Percentiles rank a stretch among this genome's conserved stretches.
phyloP scores from a whole-genome alignment of 768 basidiomycete species.

The Tulasnella sp. region DNA sequence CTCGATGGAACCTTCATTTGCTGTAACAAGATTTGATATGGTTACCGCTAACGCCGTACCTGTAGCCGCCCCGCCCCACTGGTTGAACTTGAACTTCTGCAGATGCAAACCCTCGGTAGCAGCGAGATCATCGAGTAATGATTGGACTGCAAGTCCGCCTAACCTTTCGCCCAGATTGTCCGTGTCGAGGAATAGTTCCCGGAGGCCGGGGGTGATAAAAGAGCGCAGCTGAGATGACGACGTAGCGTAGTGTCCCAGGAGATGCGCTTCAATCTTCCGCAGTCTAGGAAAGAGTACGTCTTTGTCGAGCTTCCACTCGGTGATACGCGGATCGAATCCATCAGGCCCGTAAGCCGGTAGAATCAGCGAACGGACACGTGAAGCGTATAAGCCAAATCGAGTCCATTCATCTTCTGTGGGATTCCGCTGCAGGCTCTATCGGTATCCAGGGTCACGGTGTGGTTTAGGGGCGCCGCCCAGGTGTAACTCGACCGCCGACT shows the following conservation, averaged over 20 bases:
- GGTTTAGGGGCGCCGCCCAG: neutral
- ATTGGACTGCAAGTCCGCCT: no score
- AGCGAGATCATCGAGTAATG: no score
- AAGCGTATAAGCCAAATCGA: neutral
- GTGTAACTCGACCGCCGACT: neutral
- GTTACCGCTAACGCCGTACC: no score
- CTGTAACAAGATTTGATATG: no score
- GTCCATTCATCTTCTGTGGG: neutral
- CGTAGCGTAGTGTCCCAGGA: neutral
- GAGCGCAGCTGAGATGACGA: neutral
- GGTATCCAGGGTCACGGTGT: neutral
- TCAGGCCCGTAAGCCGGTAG: neutral
- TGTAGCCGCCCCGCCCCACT: no score
- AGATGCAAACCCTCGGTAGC: no score
- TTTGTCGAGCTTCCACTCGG: neutral
- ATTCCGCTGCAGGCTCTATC: neutral
- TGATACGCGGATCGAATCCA: neutral
- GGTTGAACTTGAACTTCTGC: no score
- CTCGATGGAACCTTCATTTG: no score
- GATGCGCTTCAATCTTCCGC: neutral
- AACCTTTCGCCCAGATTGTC: no score
- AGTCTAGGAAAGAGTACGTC: neutral
- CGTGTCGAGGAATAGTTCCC: neutral
- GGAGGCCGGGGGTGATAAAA: neutral
- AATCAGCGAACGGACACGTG: neutral